phyloP scores from a whole-genome alignment of 2,329 filamentous ascomycete genomes.

The Fusarium nurragi region DNA sequence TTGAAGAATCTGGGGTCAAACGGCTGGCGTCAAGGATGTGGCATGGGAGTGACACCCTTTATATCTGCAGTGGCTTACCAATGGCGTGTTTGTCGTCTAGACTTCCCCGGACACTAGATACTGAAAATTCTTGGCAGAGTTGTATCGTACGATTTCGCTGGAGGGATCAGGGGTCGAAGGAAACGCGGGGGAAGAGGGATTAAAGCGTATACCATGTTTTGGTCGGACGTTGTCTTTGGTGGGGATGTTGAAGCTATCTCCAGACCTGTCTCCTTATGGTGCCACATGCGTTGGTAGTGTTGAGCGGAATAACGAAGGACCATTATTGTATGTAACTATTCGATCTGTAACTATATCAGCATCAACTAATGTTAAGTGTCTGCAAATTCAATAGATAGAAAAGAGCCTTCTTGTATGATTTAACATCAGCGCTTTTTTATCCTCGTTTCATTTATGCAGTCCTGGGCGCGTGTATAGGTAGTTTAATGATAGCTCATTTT shows the following conservation, averaged over 20 bases:
- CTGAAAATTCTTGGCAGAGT: slow-evolving; percentile 2
- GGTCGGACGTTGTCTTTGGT: neutral
- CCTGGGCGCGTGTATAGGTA: no score
- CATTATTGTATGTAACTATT: neutral
- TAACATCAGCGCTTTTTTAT: no score
- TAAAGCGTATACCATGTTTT: neutral
- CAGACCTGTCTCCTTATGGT: neutral
- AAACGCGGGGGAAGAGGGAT: neutral
- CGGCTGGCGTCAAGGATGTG: neutral
- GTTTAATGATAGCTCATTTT: no score
- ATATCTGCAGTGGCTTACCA: slow-evolving; percentile 1
- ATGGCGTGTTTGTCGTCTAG: neutral
- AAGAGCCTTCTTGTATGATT: no score
- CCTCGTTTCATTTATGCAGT: no score
- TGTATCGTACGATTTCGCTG: slow-evolving; percentile 1
- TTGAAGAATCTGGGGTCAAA: neutral
- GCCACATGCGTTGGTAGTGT: neutral
- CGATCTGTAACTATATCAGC: no score
- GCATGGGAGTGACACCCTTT: neutral
- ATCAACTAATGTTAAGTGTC: no score
- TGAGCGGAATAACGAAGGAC: neutral
- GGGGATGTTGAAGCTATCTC: slow-evolving; percentile 16
- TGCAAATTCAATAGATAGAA: no score
- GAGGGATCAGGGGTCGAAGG: neutral
- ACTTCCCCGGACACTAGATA: neutral